phyloP scores from a whole-genome alignment of 2,329 filamentous ascomycete genomes.

The Penicillium sp. region DNA sequence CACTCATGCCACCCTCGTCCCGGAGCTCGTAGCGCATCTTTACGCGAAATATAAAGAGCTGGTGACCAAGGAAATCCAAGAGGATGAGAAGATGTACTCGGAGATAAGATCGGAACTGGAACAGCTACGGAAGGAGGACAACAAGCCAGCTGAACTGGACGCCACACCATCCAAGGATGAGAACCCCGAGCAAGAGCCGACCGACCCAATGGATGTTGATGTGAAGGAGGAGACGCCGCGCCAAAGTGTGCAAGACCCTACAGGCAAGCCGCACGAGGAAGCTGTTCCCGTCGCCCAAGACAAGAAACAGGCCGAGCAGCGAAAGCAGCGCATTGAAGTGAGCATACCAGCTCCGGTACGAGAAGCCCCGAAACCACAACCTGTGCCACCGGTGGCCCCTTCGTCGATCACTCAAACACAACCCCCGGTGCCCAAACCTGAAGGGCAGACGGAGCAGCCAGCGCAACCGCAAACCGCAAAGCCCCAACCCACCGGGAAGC shows the following conservation, averaged over 20 bases:
- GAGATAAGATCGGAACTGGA: constrained; percentile 67
- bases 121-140: constrained; percentile 64
- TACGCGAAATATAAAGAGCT: constrained; percentile 74
- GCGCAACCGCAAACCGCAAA: constrained; percentile 19
- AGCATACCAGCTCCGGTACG: constrained; percentile 6
- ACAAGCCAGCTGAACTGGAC: constrained; percentile 43
- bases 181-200: constrained; percentile 15
- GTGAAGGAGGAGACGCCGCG: constrained; percentile 23
- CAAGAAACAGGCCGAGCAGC: constrained; percentile 9
- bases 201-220: constrained; percentile 32
- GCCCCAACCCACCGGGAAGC: constrained; percentile 21
- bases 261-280: constrained; percentile 1
- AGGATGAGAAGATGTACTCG: constrained; percentile 70
- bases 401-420: constrained; percentile 11
- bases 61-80: constrained; percentile 68
- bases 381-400: constrained; percentile 8
- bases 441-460: constrained; percentile 13
- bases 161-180: constrained; percentile 3
- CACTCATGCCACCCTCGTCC: constrained; percentile 68
- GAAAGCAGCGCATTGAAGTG: constrained; percentile 1
- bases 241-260: constrained; percentile 7
- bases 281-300: constrained; percentile 1
- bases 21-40: constrained; percentile 69
- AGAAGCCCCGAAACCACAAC: constrained; percentile 4
- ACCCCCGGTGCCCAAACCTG: constrained; percentile 9